Evolutionary conservation across 78 protist species (phyloP).

Genomic region (Dictyostelium citrinum): DNA sequence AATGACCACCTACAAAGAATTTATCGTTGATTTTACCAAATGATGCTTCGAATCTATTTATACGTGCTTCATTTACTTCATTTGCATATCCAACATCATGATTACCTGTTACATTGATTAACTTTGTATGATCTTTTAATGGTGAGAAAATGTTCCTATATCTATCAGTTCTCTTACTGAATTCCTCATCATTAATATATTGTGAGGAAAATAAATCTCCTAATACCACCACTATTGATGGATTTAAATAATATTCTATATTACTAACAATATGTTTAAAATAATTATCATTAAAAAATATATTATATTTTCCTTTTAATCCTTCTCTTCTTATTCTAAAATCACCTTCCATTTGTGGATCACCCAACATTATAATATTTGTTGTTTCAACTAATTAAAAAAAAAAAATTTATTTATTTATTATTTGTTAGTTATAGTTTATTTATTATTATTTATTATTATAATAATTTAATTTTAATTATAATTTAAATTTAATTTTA

Average conservation of each 20-base stretch:
- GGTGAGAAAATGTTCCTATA: conserved; percentile 57
- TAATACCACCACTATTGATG: conserved; percentile 41
- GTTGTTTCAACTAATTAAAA: conserved; percentile 16
- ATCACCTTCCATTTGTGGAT: conserved; percentile 82
- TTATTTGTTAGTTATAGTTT: no score
- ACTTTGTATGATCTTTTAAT: background rate
- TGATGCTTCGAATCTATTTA: conserved; percentile 37
- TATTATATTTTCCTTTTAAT: conserved; percentile 42
- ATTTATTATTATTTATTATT: background rate
- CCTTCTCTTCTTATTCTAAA: conserved; percentile 42
- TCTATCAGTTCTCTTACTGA: background rate
- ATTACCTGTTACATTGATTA: conserved; percentile 76
- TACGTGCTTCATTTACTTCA: background rate
- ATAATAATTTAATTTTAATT: no score
- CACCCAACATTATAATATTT: conserved; percentile 65
- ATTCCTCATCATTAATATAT: conserved; percentile 20
- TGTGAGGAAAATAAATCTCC: conserved; percentile 81
- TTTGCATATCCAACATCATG: conserved; percentile 78
- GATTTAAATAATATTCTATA: conserved; percentile 51
- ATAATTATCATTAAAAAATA: conserved; percentile 59
- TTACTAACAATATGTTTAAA: conserved; percentile 55
- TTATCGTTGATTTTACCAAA: conserved; percentile 64
- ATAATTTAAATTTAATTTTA: no score
- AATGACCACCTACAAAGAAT: conserved; percentile 50
- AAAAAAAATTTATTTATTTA: background rate